phyloP scores from a whole-genome alignment of 371 early-diverging fungal species.

The Mucor piriformis region DNA sequence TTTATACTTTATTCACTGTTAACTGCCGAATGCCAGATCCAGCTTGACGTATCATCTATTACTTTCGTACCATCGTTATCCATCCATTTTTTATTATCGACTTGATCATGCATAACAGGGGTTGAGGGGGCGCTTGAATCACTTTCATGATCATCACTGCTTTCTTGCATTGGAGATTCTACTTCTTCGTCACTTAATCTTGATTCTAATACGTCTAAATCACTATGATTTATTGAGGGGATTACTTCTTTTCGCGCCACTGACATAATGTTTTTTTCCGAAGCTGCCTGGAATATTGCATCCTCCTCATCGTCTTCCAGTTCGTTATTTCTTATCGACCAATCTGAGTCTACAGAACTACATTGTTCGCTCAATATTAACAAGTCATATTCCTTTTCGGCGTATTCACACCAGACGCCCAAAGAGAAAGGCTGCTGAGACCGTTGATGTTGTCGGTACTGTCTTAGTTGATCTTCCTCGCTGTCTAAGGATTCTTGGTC shows the following conservation, averaged over 20 bases:
- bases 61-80: not conserved
- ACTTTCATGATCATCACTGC: slow-evolving; percentile 11
- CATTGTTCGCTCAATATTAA: slow-evolving; percentile 20
- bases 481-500: not conserved
- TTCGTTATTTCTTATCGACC: not conserved
- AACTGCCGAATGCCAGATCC: not conserved
- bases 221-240: no score
- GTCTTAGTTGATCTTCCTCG: not conserved
- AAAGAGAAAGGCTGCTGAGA: not conserved
- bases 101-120: slow-evolving; percentile 12
- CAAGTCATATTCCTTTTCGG: slow-evolving; percentile 21
- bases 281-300: no score
- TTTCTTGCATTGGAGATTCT: slow-evolving; percentile 4
- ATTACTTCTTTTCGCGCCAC: no score
- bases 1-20: not conserved
- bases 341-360: slow-evolving; percentile 2
- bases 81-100: not conserved
- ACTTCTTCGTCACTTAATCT: not conserved
- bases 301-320: not conserved
- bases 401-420: slow-evolving; percentile 26
- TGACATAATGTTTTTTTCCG: no score
- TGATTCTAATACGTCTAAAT: no score
- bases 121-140: slow-evolving; percentile 13
- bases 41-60: not conserved
- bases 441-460: not conserved